Evolutionary conservation across 1,139 yeast species (phyloP), one percentile per base, ranked within the genome.

Genomic region (Debaryomyces sp.): DNA sequence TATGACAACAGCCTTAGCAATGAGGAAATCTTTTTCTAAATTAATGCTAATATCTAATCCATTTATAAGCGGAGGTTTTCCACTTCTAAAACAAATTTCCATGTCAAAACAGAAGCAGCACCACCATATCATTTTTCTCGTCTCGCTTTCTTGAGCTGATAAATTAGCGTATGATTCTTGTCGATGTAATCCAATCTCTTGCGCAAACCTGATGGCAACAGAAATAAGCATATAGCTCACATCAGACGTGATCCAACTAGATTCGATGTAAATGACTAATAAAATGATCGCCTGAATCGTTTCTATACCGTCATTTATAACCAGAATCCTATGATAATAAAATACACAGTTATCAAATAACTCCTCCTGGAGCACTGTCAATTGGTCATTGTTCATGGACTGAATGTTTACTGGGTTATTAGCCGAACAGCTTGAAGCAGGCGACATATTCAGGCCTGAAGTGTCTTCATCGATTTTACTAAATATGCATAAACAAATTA

Each of bases 131-230:
- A 64, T 62, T 35, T 80, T 65, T 27, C 82, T 66, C 10, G 66
- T 62, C 4, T 61, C 54, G 6, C 68, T 70, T 41, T 81, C 85
- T 3, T 61, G 67, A 0, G 56, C 54, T 0, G 73, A 49, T 22
- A 81, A 55, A 0, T 75, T 72, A 7, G 58, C 56, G 45, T 75
- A 75, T 2, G 79, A 64, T 53, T 85, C 89, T n/a, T 66, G 67
- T 30, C 89, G 66, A 58, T 87, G 88, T 22, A 88, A 66, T 0
- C 95, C 95, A 49, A 85, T 64, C 44, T 82, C 86, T 54, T 79
- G 84, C 0, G 89, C 88, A 54, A 73, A 77, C 48, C 89, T 68
- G 2, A 82, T 74, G 1, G 85, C 85, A 7, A 80, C 73, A 0
- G 85, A 67, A 0, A 75, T 61, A 9, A 85, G 57, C 32, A 75